Evolutionary conservation across 176 grass and related monocot genomes (phyloP).

Genomic region (Hordeum marinum): DNA sequence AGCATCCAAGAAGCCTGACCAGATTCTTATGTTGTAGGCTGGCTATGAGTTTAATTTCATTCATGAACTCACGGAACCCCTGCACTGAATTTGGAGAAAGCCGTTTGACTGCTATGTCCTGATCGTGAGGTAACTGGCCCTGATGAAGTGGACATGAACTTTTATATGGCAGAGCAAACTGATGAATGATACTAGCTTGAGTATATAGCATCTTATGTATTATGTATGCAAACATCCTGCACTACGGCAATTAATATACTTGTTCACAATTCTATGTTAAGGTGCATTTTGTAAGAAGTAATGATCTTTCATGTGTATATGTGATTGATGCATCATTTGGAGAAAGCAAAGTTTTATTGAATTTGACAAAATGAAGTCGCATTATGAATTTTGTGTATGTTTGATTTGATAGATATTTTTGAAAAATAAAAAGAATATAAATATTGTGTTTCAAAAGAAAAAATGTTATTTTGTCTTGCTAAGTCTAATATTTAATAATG

Average conservation of each 20-base stretch:
- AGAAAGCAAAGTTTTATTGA: background rate
- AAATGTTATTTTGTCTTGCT: background rate
- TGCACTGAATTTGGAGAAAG: slow-evolving; percentile 33
- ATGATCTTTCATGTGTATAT: background rate
- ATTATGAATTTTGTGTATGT: background rate
- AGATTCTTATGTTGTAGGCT: slow-evolving; percentile 45
- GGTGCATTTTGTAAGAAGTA: background rate
- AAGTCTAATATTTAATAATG: background rate
- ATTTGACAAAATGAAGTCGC: background rate
- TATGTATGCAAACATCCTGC: too few species aligned
- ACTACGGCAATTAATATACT: background rate
- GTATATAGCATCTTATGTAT: background rate
- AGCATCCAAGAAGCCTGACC: slow-evolving; percentile 43
- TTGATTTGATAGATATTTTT: background rate
- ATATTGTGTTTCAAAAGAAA: background rate
- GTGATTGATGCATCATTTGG: background rate
- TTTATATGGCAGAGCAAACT: background rate
- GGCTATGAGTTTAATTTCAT: slow-evolving; percentile 41
- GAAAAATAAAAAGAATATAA: background rate
- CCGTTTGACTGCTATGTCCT: slow-evolving; percentile 39
- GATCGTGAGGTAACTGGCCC: slow-evolving; percentile 16
- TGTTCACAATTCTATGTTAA: background rate
- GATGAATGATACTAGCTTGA: background rate
- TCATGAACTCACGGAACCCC: slow-evolving; percentile 54
- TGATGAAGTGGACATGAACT: background rate